Evolutionary conservation across 2,329 filamentous ascomycete genomes (phyloP).

Genomic region (Trichoderma guizhouense): DNA sequence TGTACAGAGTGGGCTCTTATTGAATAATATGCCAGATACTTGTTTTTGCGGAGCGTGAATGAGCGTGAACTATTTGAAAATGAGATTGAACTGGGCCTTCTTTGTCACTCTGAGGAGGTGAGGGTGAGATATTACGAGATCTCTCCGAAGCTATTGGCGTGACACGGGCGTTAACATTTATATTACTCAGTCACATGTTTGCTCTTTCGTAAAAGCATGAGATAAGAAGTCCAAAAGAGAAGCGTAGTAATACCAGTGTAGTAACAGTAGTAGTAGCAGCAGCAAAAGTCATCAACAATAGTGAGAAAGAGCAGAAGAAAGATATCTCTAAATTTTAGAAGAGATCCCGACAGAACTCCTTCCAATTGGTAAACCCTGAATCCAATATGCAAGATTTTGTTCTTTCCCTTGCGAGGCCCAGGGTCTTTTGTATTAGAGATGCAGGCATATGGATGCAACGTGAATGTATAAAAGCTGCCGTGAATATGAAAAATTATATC

Average conservation of each 20-base stretch:
- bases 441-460: background rate
- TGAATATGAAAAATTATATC: background rate
- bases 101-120: no score
- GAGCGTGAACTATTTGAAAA: background rate
- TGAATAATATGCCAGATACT: background rate
- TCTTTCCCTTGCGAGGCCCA: background rate
- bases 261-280: background rate
- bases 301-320: background rate
- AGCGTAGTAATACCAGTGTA: background rate
- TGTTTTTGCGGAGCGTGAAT: background rate
- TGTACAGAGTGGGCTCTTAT: background rate
- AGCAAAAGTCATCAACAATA: background rate
- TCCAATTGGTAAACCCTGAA: fast-evolving
- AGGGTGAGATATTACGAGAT: background rate
- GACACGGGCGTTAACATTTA: background rate
- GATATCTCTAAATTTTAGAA: background rate
- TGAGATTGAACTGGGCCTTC: background rate
- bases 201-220: background rate
- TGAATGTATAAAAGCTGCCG: background rate
- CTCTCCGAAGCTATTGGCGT: background rate
- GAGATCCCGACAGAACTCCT: background rate
- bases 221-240: background rate
- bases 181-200: background rate
- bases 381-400: background rate
- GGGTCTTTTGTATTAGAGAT: background rate